Conservation (phyloP, 331 rosid genomes). For the Pyracantha coccinea region DNA sequence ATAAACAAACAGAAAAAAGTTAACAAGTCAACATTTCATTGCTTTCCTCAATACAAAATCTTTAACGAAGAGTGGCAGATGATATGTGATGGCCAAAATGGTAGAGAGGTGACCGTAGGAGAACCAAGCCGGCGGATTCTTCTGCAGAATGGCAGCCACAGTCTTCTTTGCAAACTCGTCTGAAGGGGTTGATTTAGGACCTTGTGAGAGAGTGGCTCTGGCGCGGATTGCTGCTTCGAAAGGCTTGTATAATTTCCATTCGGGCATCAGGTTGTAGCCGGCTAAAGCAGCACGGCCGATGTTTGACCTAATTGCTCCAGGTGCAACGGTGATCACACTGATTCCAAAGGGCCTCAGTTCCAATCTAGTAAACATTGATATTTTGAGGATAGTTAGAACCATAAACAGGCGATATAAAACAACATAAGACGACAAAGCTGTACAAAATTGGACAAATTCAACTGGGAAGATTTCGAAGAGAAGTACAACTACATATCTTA, state of each 20-base stretch:
- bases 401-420: background rate
- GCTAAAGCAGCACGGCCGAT: constrained; percentile 48
- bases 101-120: constrained; percentile 47
- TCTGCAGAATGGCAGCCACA: constrained; percentile 52
- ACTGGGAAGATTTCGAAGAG: background rate
- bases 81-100: constrained; percentile 48
- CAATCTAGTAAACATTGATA: constrained; percentile 28
- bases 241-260: constrained; percentile 60
- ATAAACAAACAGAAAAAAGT: no score
- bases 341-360: constrained; percentile 76
- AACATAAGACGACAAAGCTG: background rate
- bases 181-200: constrained; percentile 46
- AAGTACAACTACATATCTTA: background rate
- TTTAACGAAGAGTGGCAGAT: constrained; percentile 63
- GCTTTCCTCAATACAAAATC: constrained; percentile 38
- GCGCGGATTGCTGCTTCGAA: constrained; percentile 51
- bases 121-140: constrained; percentile 83
- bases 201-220: constrained; percentile 52
- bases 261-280: constrained; percentile 57
- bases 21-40: constrained; percentile 36
- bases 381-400: background rate
- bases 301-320: constrained; percentile 78
- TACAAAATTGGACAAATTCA: background rate
- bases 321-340: constrained; percentile 70
- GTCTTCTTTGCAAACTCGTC: constrained; percentile 74